phyloP scores from a whole-genome alignment of 2,329 filamentous ascomycete genomes.

The Colletotrichum somersetense region DNA sequence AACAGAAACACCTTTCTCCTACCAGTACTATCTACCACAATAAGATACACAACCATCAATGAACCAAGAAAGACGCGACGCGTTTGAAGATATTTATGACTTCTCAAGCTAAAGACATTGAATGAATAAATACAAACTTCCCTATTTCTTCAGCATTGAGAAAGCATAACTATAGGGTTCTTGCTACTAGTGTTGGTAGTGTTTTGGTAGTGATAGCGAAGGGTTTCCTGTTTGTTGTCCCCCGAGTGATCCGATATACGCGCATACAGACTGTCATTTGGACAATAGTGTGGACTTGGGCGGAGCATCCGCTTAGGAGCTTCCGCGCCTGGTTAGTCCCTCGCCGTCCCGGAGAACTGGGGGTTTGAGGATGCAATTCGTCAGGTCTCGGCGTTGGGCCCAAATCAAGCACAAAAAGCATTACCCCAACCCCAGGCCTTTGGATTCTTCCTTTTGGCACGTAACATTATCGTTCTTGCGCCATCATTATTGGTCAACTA shows the following conservation, averaged over 20 bases:
- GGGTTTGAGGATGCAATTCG: neutral
- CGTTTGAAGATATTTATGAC: too few relatives aligned
- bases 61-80: too few relatives aligned
- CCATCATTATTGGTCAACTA: slow-evolving; percentile 8
- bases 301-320: neutral
- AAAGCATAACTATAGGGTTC: too few relatives aligned
- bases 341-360: neutral
- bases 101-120: too few relatives aligned
- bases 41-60: too few relatives aligned
- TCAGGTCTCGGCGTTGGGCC: slow-evolving; percentile 29
- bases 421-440: neutral
- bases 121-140: too few relatives aligned
- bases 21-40: too few relatives aligned
- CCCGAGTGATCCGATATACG: neutral
- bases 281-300: neutral
- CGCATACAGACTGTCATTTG: neutral
- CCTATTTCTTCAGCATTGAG: too few relatives aligned
- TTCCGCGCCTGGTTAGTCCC: slow-evolving; percentile 19
- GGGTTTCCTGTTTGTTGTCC: too few relatives aligned
- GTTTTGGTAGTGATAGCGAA: too few relatives aligned
- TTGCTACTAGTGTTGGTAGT: too few relatives aligned
- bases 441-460: slow-evolving; percentile 10
- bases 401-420: slow-evolving; percentile 34
- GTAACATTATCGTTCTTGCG: neutral
- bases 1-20: too few relatives aligned